Conservation (phyloP, 78 protist species). For the slime mould (Dictyostelium discoideum) region DNA sequence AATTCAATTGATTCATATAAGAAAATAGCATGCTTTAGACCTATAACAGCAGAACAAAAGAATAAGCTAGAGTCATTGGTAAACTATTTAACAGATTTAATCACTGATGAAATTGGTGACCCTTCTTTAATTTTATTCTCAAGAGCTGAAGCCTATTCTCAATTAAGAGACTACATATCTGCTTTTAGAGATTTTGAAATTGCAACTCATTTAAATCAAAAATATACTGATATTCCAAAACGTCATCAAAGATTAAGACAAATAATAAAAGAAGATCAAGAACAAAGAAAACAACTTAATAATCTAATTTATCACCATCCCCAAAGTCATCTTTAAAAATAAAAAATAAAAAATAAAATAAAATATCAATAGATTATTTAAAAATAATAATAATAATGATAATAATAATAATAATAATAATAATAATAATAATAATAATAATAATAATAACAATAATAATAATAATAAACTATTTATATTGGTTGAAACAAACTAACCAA, state of each 20-base stretch:
- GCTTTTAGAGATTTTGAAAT: slow-evolving; percentile 23
- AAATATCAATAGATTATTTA: too few relatives aligned
- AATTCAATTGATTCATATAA: neutral
- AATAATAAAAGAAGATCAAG: neutral
- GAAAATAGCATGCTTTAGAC: slow-evolving; percentile 5
- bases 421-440: too few relatives aligned
- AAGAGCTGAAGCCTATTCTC: slow-evolving; percentile 52
- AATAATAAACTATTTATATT: too few relatives aligned
- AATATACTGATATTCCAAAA: slow-evolving; percentile 1
- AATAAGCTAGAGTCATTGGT: neutral
- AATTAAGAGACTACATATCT: neutral
- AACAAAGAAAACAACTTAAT: neutral
- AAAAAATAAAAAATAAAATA: too few relatives aligned
- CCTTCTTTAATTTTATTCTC: neutral
- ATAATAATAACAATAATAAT: too few relatives aligned
- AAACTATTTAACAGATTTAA: slow-evolving; percentile 25
- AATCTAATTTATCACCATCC: too few relatives aligned
- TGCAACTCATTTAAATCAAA: neutral
- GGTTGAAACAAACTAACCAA: too few relatives aligned
- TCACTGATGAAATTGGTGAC: slow-evolving; percentile 26
- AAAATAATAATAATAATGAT: too few relatives aligned
- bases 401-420: too few relatives aligned
- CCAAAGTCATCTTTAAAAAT: too few relatives aligned
- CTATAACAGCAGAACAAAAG: neutral
- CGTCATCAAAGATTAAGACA: slow-evolving; percentile 31